phyloP scores from a whole-genome alignment of 2,329 filamentous ascomycete genomes.

The Podosphaera aphanis region DNA sequence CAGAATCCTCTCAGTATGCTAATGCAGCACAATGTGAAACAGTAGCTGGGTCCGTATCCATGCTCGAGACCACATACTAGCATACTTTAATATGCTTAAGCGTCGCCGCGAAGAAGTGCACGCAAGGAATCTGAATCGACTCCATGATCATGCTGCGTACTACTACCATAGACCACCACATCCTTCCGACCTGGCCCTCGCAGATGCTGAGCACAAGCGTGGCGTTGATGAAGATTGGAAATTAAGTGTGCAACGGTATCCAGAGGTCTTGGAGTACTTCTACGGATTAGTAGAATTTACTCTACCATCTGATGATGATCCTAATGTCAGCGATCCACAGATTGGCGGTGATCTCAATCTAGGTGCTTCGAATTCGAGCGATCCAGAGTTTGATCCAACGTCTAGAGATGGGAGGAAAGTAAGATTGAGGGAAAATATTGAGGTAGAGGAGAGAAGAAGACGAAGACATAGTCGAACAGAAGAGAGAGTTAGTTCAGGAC shows the following conservation, averaged over 20 bases:
- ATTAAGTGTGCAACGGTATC: slow-evolving; percentile 49
- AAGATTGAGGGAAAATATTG: slow-evolving; percentile 8
- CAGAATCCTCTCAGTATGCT: background rate
- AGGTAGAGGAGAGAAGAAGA: slow-evolving; percentile 6
- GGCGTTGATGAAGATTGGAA: slow-evolving; percentile 65
- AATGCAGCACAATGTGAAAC: slow-evolving; percentile 5
- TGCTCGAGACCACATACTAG: slow-evolving; percentile 43
- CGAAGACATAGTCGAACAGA: slow-evolving; percentile 3
- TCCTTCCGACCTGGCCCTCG: slow-evolving; percentile 37
- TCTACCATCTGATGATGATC: slow-evolving; percentile 38
- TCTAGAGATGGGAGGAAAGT: slow-evolving; percentile 8
- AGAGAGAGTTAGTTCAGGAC: background rate
- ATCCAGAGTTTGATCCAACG: slow-evolving; percentile 7
- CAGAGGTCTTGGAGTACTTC: slow-evolving; percentile 63
- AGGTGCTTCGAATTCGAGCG: slow-evolving; percentile 18
- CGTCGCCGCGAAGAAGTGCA: slow-evolving; percentile 36
- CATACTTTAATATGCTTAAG: slow-evolving; percentile 37
- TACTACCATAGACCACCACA: slow-evolving; percentile 35
- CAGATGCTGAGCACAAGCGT: slow-evolving; percentile 41
- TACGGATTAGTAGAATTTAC: slow-evolving; percentile 45
- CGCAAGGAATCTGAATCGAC: slow-evolving; percentile 28
- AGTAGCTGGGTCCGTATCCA: slow-evolving; percentile 41
- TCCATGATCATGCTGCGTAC: slow-evolving; percentile 30
- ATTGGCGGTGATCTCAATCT: background rate
- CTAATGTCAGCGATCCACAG: slow-evolving; percentile 34